A percentile compares a stretch with the other conserved stretches of the same genome.
phyloP scores from a whole-genome alignment of 805 yeast species.

The Ogataea trehalophila region DNA sequence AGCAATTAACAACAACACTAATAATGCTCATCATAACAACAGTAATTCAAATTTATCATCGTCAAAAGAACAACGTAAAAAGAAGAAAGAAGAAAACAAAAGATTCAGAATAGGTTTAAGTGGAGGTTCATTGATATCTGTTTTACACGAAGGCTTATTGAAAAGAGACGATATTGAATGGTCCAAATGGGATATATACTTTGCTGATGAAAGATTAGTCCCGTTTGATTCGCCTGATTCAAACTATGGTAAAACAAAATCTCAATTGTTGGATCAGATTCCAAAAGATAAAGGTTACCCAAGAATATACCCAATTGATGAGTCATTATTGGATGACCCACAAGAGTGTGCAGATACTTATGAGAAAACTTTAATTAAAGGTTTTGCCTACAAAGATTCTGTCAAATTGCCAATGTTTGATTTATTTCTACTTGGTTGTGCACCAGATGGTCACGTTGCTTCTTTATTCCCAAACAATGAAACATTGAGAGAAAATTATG shows the following conservation, averaged over 20 bases:
- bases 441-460: constrained; percentile 98
- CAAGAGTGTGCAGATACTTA: constrained; percentile 93
- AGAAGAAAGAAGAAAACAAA: constrained; percentile 52
- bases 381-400: constrained; percentile 93
- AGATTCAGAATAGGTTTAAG: constrained; percentile 87
- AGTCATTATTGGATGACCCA: constrained; percentile 64
- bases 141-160: constrained; percentile 80
- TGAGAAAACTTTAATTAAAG: constrained; percentile 78
- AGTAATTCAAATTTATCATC: constrained; percentile 9
- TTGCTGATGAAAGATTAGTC: constrained; percentile 94
- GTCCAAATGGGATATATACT: constrained; percentile 93
- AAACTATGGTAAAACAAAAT: constrained; percentile 84
- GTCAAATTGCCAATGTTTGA: constrained; percentile 96
- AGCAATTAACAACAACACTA: constrained; percentile 8
- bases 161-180: constrained; percentile 69
- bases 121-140: constrained; percentile 89
- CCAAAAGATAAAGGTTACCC: constrained; percentile 52
- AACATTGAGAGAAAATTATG: constrained; percentile 79
- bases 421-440: constrained; percentile 87
- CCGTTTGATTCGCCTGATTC: constrained; percentile 79
- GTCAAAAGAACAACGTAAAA: constrained; percentile 33
- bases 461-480: constrained; percentile 94
- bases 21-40: constrained; percentile 4
- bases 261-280: constrained; percentile 72
- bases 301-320: constrained; percentile 78